These are phyloP conservation scores for Rhododendron griersonianum DNA, from an alignment of 148 eudicot genomes.

Conservation along the genomic window DNA sequence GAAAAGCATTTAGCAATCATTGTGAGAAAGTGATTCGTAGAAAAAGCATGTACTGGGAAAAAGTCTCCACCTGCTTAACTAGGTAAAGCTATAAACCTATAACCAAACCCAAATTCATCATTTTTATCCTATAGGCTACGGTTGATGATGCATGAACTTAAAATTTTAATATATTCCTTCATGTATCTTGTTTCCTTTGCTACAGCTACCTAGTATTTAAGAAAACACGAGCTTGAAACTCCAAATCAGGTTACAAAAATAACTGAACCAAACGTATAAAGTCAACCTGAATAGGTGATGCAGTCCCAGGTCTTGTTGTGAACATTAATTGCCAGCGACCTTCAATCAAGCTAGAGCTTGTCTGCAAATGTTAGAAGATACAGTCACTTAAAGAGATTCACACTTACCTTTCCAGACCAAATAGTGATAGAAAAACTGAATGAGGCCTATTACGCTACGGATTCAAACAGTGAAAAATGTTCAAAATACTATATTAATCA, in stretches of 20 bases:
- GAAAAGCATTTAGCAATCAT: conserved; percentile 2
- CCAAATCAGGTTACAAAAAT: background rate
- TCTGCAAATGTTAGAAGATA: conserved; percentile 33
- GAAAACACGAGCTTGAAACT: background rate
- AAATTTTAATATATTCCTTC: background rate
- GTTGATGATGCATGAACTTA: background rate
- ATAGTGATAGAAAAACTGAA: background rate
- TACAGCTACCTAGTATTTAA: background rate
- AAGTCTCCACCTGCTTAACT: background rate
- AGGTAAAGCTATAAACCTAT: background rate
- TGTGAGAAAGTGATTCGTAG: background rate
- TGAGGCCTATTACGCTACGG: background rate
- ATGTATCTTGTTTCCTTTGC: background rate
- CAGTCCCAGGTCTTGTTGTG: conserved; percentile 92
- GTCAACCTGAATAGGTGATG: conserved; percentile 91
- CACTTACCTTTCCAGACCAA: background rate
- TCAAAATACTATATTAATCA: background rate
- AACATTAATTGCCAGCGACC: conserved; percentile 95
- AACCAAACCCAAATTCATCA: background rate
- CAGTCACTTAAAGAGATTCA: background rate
- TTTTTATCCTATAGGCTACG: background rate
- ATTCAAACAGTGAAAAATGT: background rate
- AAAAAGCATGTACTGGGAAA: background rate
- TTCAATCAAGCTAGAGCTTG: conserved; percentile 80
- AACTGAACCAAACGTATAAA: background rate